These are phyloP conservation scores for Thermomucor indicae-seudaticae DNA, from an alignment of 371 early-diverging fungal species.

Conservation along the genomic window DNA sequence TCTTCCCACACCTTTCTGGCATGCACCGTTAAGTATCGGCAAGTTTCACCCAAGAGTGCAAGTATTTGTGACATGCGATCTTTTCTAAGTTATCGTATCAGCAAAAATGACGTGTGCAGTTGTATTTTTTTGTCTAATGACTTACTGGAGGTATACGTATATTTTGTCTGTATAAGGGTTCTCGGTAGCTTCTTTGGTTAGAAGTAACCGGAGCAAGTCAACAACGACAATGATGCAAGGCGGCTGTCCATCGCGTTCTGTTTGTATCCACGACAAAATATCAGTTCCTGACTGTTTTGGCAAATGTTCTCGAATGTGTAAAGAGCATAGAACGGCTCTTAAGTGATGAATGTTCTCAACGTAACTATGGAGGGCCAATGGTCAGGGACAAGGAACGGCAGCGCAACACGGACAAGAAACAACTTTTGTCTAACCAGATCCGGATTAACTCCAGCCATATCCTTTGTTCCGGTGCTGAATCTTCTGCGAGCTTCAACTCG, in stretches of 20 bases:
- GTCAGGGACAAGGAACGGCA: not conserved
- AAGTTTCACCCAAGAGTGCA: conserved; percentile 8
- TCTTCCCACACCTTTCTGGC: conserved; percentile 7
- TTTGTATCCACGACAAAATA: conserved; percentile 18
- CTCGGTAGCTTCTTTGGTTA: too few species aligned
- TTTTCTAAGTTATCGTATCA: conserved; percentile 1
- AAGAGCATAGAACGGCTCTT: conserved; percentile 2
- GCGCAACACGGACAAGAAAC: not conserved
- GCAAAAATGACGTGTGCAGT: not conserved
- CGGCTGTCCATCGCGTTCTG: conserved; percentile 24
- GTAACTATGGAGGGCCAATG: not conserved
- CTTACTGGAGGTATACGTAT: too few species aligned
- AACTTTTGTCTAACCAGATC: conserved; percentile 5
- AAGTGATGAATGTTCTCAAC: conserved; percentile 8
- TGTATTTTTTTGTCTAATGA: too few species aligned
- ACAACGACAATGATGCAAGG: conserved; percentile 25
- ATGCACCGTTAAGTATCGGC: conserved; percentile 5
- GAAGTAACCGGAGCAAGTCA: conserved; percentile 8
- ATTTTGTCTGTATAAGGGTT: too few species aligned
- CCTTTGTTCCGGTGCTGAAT: not conserved
- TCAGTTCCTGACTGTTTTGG: not conserved
- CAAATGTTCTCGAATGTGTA: not conserved
- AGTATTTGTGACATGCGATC: conserved; percentile 1
- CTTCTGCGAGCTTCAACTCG: not conserved
- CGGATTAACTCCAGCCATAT: conserved; percentile 11